Base-by-base conservation (phyloP, 371 early-diverging fungal species). In the Mortierella sp. region DNA sequence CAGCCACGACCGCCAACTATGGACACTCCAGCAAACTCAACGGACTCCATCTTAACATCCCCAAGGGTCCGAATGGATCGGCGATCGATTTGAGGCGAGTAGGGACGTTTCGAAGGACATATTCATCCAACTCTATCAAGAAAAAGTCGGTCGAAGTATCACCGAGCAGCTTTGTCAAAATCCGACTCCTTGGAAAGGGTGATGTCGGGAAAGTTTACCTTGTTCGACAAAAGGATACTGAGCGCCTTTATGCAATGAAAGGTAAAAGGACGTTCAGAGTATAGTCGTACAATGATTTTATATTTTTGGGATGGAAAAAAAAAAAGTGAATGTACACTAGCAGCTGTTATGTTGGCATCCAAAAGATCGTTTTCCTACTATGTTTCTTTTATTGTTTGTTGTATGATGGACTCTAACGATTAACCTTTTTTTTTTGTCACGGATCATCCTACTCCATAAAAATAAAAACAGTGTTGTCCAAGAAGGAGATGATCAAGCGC, bases 121-220 rank as follows among this genome's bases (percentile, higher is more conserved):
- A 94, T 70, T 92, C 93, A 24, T 86, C 92, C 62, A 92, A 90
- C 75, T 92, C 93, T 60, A 87, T 94, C 72, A 92, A 90, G 70
- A 82, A 93, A 27, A 87, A 89, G 54, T 84, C 90, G 37, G 87
- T 92, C 15, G 86, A 92, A 62, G 95, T 95, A 1, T 87, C 89
- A 19, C 96, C 97, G 9, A 90, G 85, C 57, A 89, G 92, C 72
- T 98, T 96, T 80, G 82, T 79, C 39, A 96, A 96, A 72, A 79
- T 93, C 43, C 84, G 90, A 67, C 79, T 98, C 72, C 84, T 98
- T 27, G 98, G 98, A 48, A 94, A 94, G 80, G 98, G 98, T 28
- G 98, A 96, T 81, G 98, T 98, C 17, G 98, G 97, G 21, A 95
- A 93, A 78, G 98, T 98, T 2, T 98, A 94, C 66, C 86, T 98